These are phyloP conservation scores for Triangularia setosa DNA, from an alignment of 2,329 filamentous ascomycete genomes.

Conservation along the genomic window DNA sequence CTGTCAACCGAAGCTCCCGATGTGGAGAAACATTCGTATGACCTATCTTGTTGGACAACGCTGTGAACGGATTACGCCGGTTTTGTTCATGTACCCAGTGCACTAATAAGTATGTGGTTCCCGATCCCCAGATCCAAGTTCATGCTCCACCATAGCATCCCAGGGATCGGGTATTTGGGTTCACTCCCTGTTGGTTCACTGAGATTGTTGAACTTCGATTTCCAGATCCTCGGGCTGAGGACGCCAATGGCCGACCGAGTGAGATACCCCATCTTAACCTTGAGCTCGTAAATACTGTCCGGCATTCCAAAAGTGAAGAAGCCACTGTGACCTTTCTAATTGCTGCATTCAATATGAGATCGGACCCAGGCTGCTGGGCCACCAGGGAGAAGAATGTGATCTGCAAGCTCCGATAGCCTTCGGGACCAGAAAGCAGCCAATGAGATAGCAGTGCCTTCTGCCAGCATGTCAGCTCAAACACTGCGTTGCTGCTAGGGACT, in stretches of 20 bases:
- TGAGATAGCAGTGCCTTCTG: not conserved
- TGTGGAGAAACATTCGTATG: too few species aligned
- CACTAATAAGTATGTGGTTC: not conserved
- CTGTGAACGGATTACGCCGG: too few species aligned
- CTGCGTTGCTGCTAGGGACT: not conserved
- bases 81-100: too few species aligned
- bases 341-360: not conserved
- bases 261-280: too few species aligned
- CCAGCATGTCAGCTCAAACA: not conserved
- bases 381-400: not conserved
- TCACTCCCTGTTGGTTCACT: not conserved
- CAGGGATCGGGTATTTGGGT: not conserved
- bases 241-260: not conserved
- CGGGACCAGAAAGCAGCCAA: not conserved
- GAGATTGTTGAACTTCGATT: not conserved
- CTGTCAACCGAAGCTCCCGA: too few species aligned
- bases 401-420: not conserved
- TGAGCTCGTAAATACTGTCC: not conserved
- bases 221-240: not conserved
- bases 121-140: not conserved
- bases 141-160: slow-evolving; percentile 33
- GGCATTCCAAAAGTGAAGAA: too few species aligned
- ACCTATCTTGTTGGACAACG: too few species aligned
- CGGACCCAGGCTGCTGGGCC: not conserved
- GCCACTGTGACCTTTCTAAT: not conserved